Conservation (phyloP, 768 basidiomycete species). For the Nidula microcarpa region DNA sequence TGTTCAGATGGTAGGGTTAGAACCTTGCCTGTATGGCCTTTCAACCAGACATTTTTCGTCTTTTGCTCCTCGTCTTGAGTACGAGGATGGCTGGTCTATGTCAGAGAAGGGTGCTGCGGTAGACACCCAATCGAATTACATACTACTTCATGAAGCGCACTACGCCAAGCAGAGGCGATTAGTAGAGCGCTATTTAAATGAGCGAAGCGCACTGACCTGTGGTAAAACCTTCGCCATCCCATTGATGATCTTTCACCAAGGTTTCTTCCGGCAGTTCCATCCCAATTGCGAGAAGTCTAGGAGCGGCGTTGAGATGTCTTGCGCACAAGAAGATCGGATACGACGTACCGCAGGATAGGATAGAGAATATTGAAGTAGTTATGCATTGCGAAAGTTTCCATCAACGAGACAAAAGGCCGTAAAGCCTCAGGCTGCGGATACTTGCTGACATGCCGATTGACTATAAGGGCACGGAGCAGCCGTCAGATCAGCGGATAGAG, state of each 20-base stretch:
- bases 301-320: background rate
- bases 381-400: slow-evolving; percentile 44
- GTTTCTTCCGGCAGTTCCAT: slow-evolving; percentile 54
- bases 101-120: background rate
- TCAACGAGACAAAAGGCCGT: slow-evolving; percentile 49
- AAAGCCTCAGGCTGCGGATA: slow-evolving; percentile 46
- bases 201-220: slow-evolving; percentile 24
- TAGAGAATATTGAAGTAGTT: slow-evolving; percentile 52
- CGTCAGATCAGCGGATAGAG: too few species aligned
- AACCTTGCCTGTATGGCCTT: slow-evolving; percentile 51
- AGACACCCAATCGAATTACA: slow-evolving; percentile 9
- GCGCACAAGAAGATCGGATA: background rate
- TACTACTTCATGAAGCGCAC: slow-evolving; percentile 70
- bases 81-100: slow-evolving; percentile 40
- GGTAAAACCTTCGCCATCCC: slow-evolving; percentile 35
- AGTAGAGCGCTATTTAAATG: too few species aligned
- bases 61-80: slow-evolving; percentile 44
- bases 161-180: slow-evolving; percentile 11
- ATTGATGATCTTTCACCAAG: slow-evolving; percentile 45
- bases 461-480: slow-evolving; percentile 21
- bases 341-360: slow-evolving; percentile 37
- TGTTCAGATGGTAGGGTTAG: background rate
- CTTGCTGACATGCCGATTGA: slow-evolving; percentile 45
- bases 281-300: slow-evolving; percentile 46
- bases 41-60: slow-evolving; percentile 55